Evolutionary conservation across 352 stramenopile genomes (phyloP).

Genomic region (Globisporangium spiculum): DNA sequence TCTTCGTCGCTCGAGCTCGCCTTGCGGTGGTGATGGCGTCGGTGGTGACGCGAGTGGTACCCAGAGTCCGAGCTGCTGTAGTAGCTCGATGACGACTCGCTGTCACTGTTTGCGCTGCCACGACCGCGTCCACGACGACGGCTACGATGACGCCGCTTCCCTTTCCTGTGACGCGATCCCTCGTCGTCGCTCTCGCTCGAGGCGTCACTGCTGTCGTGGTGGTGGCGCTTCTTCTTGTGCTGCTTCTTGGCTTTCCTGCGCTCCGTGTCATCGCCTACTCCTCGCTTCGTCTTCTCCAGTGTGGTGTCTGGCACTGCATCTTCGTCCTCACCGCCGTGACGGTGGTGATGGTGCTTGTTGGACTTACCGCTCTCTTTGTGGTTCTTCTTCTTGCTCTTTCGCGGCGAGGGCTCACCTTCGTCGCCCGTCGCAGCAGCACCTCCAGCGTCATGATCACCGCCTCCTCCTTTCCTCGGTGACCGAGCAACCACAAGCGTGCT

Average conservation of each 20-base stretch:
- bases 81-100: slow-evolving; percentile 46
- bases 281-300: not conserved
- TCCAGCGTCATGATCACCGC: slow-evolving; percentile 13
- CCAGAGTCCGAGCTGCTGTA: slow-evolving; percentile 48
- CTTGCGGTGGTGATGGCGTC: slow-evolving; percentile 36
- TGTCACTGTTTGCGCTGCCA: slow-evolving; percentile 27
- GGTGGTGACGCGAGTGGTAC: slow-evolving; percentile 31
- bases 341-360: slow-evolving; percentile 28
- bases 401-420: slow-evolving; percentile 30
- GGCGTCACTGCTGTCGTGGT: slow-evolving; percentile 33
- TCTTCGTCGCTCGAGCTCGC: slow-evolving; percentile 58
- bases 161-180: slow-evolving; percentile 25
- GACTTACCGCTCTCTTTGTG: slow-evolving; percentile 20
- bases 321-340: slow-evolving; percentile 25
- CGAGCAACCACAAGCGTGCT: slow-evolving; percentile 16
- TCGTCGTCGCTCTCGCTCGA: slow-evolving; percentile 43
- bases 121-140: slow-evolving; percentile 20
- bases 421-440: slow-evolving; percentile 20
- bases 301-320: slow-evolving; percentile 5
- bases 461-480: slow-evolving; percentile 37
- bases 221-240: slow-evolving; percentile 49
- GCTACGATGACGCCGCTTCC: slow-evolving; percentile 19
- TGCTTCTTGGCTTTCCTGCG: slow-evolving; percentile 32
- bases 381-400: slow-evolving; percentile 69
- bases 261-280: slow-evolving; percentile 15